These are phyloP conservation scores for Aphanomyces invadans DNA, from an alignment of 352 stramenopile species.

Conservation along the genomic window DNA sequence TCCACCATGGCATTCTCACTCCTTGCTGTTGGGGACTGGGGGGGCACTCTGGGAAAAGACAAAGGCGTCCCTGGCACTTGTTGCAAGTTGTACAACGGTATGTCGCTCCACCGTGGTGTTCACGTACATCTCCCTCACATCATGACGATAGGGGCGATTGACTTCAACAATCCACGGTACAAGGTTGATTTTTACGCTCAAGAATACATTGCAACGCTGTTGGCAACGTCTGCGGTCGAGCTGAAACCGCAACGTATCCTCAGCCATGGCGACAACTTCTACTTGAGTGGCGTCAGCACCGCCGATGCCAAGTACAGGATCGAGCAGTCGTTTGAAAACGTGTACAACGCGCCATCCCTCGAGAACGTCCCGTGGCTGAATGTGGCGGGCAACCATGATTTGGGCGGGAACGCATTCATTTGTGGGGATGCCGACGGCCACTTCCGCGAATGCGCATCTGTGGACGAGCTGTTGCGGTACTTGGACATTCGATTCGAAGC, in stretches of 20 bases:
- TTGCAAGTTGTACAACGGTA: constrained; percentile 80
- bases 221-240: constrained; percentile 30
- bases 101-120: not conserved
- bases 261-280: constrained; percentile 43
- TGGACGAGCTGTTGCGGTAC: constrained; percentile 34
- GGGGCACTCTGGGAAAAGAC: constrained; percentile 44
- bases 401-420: constrained; percentile 69
- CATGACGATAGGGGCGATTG: not conserved
- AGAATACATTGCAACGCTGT: constrained; percentile 30
- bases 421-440: constrained; percentile 37
- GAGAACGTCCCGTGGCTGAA: constrained; percentile 53
- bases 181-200: constrained; percentile 34
- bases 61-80: constrained; percentile 81
- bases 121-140: not conserved
- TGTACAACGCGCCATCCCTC: constrained; percentile 29
- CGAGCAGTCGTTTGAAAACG: constrained; percentile 33
- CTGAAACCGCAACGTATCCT: constrained; percentile 35
- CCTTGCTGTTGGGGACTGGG: constrained; percentile 83
- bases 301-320: constrained; percentile 34
- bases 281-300: constrained; percentile 36
- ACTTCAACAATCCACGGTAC: constrained; percentile 26
- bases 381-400: constrained; percentile 82
- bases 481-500: constrained; percentile 66
- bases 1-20: constrained; percentile 51
- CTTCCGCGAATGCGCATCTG: constrained; percentile 37